These are phyloP conservation scores for Fraxinus angustifolia DNA, from an alignment of 305 asterid species.

Conservation along the genomic window DNA sequence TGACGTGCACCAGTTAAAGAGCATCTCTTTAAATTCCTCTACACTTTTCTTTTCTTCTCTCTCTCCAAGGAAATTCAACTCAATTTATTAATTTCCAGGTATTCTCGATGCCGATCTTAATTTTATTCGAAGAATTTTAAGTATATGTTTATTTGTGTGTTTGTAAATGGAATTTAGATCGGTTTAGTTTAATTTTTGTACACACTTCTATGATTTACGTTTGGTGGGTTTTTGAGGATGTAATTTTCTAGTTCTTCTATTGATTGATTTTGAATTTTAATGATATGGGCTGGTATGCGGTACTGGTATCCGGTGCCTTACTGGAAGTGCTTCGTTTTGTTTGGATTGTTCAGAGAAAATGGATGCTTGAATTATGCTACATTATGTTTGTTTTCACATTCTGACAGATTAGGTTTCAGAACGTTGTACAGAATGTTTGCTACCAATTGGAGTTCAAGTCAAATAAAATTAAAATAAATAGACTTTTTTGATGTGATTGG, in stretches of 20 bases:
- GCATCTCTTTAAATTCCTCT: constrained; percentile 27
- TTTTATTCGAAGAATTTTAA: constrained; percentile 3
- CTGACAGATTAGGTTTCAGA: neutral
- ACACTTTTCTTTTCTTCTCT: neutral
- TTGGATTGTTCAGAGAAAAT: neutral
- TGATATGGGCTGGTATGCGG: neutral
- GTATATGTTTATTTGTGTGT: neutral
- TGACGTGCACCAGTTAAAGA: constrained; percentile 17
- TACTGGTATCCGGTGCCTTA: neutral
- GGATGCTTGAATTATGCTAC: constrained; percentile 8
- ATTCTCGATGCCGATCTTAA: neutral
- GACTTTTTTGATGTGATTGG: neutral
- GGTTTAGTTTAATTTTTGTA: neutral
- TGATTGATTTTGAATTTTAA: neutral
- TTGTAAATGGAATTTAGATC: neutral
- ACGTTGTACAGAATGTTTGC: neutral
- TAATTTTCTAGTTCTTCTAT: neutral
- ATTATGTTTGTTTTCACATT: neutral
- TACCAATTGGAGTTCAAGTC: neutral
- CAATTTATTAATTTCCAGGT: constrained; percentile 30
- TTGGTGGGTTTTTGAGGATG: neutral
- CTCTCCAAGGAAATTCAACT: constrained; percentile 7
- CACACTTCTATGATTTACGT: neutral
- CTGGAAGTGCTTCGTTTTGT: neutral
- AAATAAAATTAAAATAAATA: neutral